Evolutionary conservation across 768 basidiomycete genomes (phyloP), one percentile per base, ranked within the genome.

Genomic region (Leccinum fibrillosum): DNA sequence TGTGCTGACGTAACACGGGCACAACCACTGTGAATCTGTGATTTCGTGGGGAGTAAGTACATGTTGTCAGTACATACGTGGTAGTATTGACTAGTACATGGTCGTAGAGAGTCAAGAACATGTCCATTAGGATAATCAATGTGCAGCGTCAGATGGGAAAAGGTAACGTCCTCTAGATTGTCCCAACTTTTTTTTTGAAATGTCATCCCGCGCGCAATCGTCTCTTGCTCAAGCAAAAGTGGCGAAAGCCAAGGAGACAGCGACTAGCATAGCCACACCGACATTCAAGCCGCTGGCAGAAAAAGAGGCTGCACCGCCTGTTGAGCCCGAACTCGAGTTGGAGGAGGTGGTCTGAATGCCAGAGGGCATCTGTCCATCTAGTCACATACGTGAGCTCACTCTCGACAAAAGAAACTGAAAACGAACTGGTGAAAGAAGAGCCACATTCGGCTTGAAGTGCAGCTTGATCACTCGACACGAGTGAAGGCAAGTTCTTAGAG

Each of bases 361-460:
- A 30, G 73, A 64, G 2, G 74, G 73, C 42, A 64, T 67, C 51
- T 70, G 65, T 25, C 73, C 72, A 44, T 74, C 74, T 75, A 32
- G 13, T 49, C 49, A 32, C 60, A 37, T n/a, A 12, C 6, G 15
- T 66, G 28, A 66, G 56, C 42, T 8, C 10, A 32, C 11, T 2
- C 17, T 34, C 21, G 11, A 23, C 9, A 42, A 2, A 23, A 42
- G 8, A 39, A 19, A 17, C 15, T 0, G 19, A 51, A 49, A 6
- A 69, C 79, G 58, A 66, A 86, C 84, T 74, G 49, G 74, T 80
- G 71, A 86, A 86, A 12, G 72, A 71, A 45, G 80, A 64, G 12
- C 85, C 84, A 60, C 86, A 86, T 7, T 59, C 23, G 17, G 60
- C 52, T 58, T 72, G 71, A 4, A 80, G 4, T 1, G 64, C 52